Conservation (phyloP, 306 rosid genomes). For the Purshia tridentata region DNA sequence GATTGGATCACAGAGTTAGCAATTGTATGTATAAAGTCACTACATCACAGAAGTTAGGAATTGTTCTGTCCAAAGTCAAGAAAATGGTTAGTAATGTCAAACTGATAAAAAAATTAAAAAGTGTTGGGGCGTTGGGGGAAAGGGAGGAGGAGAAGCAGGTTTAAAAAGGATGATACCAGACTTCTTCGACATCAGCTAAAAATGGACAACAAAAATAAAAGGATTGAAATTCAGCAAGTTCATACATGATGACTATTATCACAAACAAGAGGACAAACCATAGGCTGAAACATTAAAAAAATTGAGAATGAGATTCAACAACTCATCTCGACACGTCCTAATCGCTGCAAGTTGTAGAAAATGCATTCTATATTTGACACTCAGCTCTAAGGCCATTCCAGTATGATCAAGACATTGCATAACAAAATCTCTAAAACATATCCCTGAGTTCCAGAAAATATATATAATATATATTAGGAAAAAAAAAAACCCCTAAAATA, state of each 20-base stretch:
- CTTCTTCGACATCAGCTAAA: background rate
- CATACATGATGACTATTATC: background rate
- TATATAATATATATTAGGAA: background rate
- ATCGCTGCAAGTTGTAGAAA: background rate
- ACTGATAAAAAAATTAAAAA: background rate
- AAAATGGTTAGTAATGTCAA: background rate
- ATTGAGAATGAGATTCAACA: background rate
- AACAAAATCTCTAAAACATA: background rate
- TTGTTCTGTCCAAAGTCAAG: background rate
- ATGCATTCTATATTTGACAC: background rate
- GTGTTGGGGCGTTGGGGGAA: too few species aligned
- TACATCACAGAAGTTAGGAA: background rate
- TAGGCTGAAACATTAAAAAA: background rate
- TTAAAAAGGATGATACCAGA: background rate
- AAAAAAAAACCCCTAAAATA: background rate
- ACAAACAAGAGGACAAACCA: conserved; percentile 2
- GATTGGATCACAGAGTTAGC: background rate
- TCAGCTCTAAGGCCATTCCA: background rate
- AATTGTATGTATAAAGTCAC: background rate
- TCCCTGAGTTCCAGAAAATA: background rate
- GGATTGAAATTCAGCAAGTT: background rate
- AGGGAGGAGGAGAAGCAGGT: background rate
- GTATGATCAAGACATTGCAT: background rate
- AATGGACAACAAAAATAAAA: background rate
- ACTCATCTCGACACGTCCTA: background rate